A percentile compares a stretch with the other conserved stretches of the same genome.
phyloP scores from a whole-genome alignment of 306 rosid species.

The Pyrus communis region DNA sequence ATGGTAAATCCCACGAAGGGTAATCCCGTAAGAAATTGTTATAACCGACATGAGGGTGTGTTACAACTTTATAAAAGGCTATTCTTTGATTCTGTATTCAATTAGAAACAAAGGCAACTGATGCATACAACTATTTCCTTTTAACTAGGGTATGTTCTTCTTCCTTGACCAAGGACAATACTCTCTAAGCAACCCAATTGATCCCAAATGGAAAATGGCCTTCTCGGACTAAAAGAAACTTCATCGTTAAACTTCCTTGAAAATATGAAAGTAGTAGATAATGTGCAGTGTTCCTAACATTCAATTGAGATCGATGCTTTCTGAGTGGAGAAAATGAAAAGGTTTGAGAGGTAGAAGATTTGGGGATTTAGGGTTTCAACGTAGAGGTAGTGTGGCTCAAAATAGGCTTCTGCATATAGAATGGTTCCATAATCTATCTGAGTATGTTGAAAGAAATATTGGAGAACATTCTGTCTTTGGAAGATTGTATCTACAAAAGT shows the following conservation, averaged over 20 bases:
- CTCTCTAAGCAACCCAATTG: conserved; percentile 57
- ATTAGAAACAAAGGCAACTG: not conserved
- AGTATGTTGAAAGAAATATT: too few species aligned
- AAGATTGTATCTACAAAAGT: too few species aligned
- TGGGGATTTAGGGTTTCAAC: not conserved
- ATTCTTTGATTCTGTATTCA: too few species aligned
- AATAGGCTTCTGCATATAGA: not conserved
- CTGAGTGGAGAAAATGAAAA: not conserved
- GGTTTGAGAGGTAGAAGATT: not conserved
- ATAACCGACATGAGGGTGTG: too few species aligned
- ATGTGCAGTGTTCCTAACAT: conserved; percentile 27
- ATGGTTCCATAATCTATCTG: too few species aligned
- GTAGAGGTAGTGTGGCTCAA: not conserved
- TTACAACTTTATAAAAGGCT: too few species aligned
- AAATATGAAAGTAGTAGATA: conserved; percentile 21
- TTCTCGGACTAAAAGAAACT: conserved; percentile 63
- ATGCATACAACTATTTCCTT: conserved; percentile 44
- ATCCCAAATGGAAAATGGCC: conserved; percentile 46
- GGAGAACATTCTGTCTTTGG: too few species aligned
- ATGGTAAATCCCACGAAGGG: too few species aligned
- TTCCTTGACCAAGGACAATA: conserved; percentile 42
- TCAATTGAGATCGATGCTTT: not conserved
- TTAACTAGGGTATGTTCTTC: conserved; percentile 32
- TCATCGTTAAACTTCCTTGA: conserved; percentile 37
- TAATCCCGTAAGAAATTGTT: too few species aligned